These are phyloP conservation scores for Metarhizium album DNA, from an alignment of 2,329 filamentous ascomycete genomes.

Conservation along the genomic window DNA sequence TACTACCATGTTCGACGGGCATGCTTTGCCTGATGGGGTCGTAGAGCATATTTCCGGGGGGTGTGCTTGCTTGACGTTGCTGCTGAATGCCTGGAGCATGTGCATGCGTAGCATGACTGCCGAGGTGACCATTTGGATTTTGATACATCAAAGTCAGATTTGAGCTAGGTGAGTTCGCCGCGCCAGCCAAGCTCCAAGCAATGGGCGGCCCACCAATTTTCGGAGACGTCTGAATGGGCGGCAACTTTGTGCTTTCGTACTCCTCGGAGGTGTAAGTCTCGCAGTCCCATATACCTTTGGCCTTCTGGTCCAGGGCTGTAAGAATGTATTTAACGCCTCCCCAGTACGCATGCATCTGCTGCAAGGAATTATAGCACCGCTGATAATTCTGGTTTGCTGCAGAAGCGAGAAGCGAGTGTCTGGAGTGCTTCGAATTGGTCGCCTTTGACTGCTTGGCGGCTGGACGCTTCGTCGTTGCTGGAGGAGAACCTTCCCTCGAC, in stretches of 20 bases:
- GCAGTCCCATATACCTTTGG: constrained; percentile 75
- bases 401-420: constrained; percentile 67
- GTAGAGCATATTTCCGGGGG: constrained; percentile 48
- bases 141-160: constrained; percentile 76
- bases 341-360: constrained; percentile 77
- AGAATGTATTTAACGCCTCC: constrained; percentile 79
- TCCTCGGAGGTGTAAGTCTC: constrained; percentile 61
- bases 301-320: constrained; percentile 76
- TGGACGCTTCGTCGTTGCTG: constrained; percentile 11
- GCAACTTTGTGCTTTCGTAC: constrained; percentile 57
- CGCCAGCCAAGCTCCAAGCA: constrained; percentile 81
- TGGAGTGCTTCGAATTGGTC: constrained; percentile 33
- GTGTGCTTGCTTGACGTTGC: constrained; percentile 30
- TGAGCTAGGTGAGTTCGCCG: constrained; percentile 74
- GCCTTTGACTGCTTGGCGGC: constrained; percentile 9
- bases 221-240: constrained; percentile 36
- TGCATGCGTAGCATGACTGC: constrained; percentile 4
- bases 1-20: constrained; percentile 31
- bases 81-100: constrained; percentile 2
- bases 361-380: constrained; percentile 71
- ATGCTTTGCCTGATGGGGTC: constrained; percentile 48
- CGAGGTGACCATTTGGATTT: constrained; percentile 21
- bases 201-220: constrained; percentile 39
- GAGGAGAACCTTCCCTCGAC: constrained; percentile 44
- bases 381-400: constrained; percentile 83